A percentile compares a stretch with the other conserved stretches of the same genome.
These are phyloP conservation scores for Parascedosporium putredinis DNA, from an alignment of 2,329 filamentous ascomycete genomes.

Conservation along the genomic window DNA sequence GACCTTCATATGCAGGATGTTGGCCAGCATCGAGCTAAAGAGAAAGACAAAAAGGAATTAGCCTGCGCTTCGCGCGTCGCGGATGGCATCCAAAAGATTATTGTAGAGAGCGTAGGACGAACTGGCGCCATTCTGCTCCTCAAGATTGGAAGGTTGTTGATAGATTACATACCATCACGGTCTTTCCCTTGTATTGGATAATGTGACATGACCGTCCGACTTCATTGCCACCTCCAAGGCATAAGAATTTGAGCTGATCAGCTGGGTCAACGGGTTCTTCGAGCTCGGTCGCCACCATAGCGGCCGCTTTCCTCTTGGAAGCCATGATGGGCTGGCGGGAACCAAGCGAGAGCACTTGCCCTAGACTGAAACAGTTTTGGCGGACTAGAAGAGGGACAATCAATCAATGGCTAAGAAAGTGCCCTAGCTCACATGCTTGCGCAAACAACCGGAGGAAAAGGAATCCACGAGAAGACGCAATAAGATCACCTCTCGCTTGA, in stretches of 20 bases:
- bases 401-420: no score
- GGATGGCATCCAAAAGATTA: no score
- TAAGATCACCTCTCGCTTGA: no score
- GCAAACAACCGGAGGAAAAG: no score
- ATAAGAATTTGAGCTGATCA: constrained; percentile 90
- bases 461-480: no score
- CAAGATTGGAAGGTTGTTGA: not conserved
- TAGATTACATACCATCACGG: constrained; percentile 67
- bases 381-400: not conserved
- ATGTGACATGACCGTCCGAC: constrained; percentile 96
- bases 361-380: not conserved
- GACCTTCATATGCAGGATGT: constrained; percentile 90
- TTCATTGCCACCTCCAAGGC: constrained; percentile 90
- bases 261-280: constrained; percentile 88
- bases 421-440: no score
- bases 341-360: not conserved
- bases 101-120: no score
- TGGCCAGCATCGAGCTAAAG: constrained; percentile 86
- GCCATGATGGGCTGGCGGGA: constrained; percentile 50
- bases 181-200: constrained; percentile 98
- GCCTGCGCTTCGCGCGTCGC: no score
- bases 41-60: no score
- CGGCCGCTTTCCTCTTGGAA: constrained; percentile 72
- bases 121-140: no score
- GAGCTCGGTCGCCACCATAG: constrained; percentile 29